phyloP scores from a whole-genome alignment of 1,284 basidiomycete species.

The Cryptococcus sp. region DNA sequence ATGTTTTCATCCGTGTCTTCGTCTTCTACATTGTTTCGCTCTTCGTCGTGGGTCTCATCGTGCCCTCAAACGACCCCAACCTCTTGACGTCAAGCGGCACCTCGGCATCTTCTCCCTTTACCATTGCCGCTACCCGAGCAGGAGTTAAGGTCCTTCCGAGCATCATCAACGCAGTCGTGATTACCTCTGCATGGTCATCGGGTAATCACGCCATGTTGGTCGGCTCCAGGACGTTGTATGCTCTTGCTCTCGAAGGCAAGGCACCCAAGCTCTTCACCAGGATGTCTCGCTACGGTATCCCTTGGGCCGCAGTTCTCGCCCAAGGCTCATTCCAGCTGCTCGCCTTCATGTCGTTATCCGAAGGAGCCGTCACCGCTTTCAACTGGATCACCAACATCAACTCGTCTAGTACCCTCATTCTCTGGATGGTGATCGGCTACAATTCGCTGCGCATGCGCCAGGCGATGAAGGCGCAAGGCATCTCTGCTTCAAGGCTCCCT shows the following conservation, averaged over 20 bases:
- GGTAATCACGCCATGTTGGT: constrained; percentile 31
- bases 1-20: constrained; percentile 65
- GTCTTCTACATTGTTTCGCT: constrained; percentile 63
- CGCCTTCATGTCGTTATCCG: constrained; percentile 41
- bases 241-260: constrained; percentile 53
- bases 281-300: constrained; percentile 49
- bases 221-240: constrained; percentile 52
- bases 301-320: constrained; percentile 38
- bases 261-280: constrained; percentile 54
- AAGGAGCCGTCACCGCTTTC: constrained; percentile 20
- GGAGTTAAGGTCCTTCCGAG: constrained; percentile 70
- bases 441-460: constrained; percentile 10
- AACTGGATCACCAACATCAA: constrained; percentile 24
- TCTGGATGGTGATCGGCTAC: constrained; percentile 23
- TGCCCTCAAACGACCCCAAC: constrained; percentile 62
- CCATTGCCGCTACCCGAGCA: constrained; percentile 66
- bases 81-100: constrained; percentile 61
- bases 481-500: constrained; percentile 9
- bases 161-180: constrained; percentile 52
- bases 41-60: constrained; percentile 69
- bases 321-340: constrained; percentile 44
- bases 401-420: constrained; percentile 15
- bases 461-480: constrained; percentile 32
- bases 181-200: constrained; percentile 32
- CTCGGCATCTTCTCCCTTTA: constrained; percentile 74